Evolutionary conservation across 1,284 basidiomycete genomes (phyloP).

Genomic region (Coniferiporia sulphurascens): DNA sequence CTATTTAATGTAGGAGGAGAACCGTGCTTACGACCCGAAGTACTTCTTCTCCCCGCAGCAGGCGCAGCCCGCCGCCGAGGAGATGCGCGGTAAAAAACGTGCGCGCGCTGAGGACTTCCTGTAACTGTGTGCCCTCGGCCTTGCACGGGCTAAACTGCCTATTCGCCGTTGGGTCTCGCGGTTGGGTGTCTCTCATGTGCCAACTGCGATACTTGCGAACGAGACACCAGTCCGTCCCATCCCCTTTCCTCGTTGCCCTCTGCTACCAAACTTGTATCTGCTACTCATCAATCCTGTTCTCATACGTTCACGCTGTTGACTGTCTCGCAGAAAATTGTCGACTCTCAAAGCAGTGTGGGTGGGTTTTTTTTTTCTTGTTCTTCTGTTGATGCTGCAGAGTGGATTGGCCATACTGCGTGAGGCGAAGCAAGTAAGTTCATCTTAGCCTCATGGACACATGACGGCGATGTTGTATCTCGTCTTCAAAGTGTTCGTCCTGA

Average conservation of each 20-base stretch:
- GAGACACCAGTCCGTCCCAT: slow-evolving; percentile 11
- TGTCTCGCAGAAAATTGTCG: not conserved
- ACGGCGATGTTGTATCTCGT: not conserved
- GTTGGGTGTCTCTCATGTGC: not conserved
- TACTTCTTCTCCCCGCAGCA: slow-evolving; percentile 53
- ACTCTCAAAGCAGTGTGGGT: not conserved
- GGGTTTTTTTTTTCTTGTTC: not conserved
- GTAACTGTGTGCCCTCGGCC: slow-evolving; percentile 26
- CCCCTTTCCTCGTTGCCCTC: not conserved
- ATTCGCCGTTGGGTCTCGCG: not conserved
- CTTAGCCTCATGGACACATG: not conserved
- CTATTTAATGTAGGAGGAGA: slow-evolving; percentile 59
- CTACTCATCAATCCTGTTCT: not conserved
- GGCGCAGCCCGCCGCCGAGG: slow-evolving; percentile 36
- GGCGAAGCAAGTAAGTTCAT: not conserved
- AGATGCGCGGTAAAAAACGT: slow-evolving; percentile 69
- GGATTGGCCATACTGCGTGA: not conserved
- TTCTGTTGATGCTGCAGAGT: not conserved
- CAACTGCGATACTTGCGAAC: not conserved
- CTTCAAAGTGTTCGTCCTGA: not conserved
- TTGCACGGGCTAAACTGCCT: slow-evolving; percentile 1
- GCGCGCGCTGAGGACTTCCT: slow-evolving; percentile 77
- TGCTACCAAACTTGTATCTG: slow-evolving; percentile 4
- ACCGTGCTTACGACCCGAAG: slow-evolving; percentile 67
- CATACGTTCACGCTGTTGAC: not conserved